A percentile compares a stretch with the other conserved stretches of the same genome.
Conservation (phyloP, 164 flowering plant species). For the Warburgia ugandensis region DNA sequence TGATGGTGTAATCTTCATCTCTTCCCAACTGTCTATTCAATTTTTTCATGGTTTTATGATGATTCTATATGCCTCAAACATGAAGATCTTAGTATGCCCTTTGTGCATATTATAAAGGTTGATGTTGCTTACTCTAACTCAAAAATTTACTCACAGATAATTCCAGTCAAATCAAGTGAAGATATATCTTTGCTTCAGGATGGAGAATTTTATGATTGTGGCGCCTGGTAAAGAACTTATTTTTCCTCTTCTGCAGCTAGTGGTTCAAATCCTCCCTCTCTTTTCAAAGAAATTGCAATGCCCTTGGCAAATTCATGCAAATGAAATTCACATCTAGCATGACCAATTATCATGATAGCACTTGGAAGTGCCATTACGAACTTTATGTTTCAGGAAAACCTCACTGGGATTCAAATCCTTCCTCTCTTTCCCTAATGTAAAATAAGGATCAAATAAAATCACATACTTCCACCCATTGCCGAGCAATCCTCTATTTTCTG, state of each 20-base stretch:
- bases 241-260: not conserved
- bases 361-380: no score
- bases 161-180: slow-evolving; percentile 36
- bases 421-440: no score
- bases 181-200: slow-evolving; percentile 39
- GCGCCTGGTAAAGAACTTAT: slow-evolving; percentile 33
- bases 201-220: slow-evolving; percentile 15
- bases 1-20: not conserved
- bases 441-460: no score
- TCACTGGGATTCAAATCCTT: no score
- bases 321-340: no score
- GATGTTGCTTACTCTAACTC: slow-evolving; percentile 68
- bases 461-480: no score
- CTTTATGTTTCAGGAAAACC: not conserved
- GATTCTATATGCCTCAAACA: slow-evolving; percentile 42
- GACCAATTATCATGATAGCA: no score
- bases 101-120: slow-evolving; percentile 81
- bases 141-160: slow-evolving; percentile 83
- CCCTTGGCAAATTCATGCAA: no score
- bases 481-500: no score
- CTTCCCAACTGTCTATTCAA: not conserved
- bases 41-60: not conserved
- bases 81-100: slow-evolving; percentile 72
- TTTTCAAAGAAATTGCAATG: not conserved
- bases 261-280: not conserved